Evolutionary conservation across 257 asterid genomes (phyloP), one percentile per base, ranked within the genome.

Genomic region (Ehretia macrophylla): DNA sequence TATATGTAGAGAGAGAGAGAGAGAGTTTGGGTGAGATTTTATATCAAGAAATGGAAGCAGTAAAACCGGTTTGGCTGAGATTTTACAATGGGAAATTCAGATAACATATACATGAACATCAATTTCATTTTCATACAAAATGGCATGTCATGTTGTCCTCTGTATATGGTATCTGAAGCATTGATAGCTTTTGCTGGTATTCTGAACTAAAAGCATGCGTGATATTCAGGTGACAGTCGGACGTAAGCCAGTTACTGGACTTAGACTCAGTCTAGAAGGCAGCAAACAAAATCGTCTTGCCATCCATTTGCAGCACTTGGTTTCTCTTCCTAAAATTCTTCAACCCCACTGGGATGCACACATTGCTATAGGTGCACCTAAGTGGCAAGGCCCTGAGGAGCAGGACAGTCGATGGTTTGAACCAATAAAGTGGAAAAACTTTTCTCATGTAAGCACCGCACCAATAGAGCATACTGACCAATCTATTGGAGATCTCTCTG

Each of bases 401-500:
- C 99, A 93, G 67, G 99, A 93, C 63, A 89, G 99, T 83, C 77
- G 99, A 62, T 93, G 99, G 99, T 93, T 93, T 51, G 99, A 93
- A 62, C 99, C 99, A 0, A 89, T 93, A 35, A 93, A 93, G 74
- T 93, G 99, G 99, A 93, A 89, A 55, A 93, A 80, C 59, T 93
- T 88, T 68, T 93, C 99, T 40, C 99, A 93, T 14, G 96, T 93
- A 14, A 89, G 99, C 77, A 93, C 99, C 4, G 88, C 99, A 10
- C 99, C 99, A 4, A 93, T 93, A 60, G 99, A 93, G 68, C 88
- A 58, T 66, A 86, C 92, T 0, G 99, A 93, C 27, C 83, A 92
- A 3, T 80, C 83, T 68, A 93, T 93, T 8, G 99, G 99, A 1
- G 99, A 93, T 66, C 96, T 93, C 63, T 93, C 99, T 0, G 99